Base-by-base conservation (phyloP, 352 stramenopile species). In the Elongisporangium senticosum region DNA sequence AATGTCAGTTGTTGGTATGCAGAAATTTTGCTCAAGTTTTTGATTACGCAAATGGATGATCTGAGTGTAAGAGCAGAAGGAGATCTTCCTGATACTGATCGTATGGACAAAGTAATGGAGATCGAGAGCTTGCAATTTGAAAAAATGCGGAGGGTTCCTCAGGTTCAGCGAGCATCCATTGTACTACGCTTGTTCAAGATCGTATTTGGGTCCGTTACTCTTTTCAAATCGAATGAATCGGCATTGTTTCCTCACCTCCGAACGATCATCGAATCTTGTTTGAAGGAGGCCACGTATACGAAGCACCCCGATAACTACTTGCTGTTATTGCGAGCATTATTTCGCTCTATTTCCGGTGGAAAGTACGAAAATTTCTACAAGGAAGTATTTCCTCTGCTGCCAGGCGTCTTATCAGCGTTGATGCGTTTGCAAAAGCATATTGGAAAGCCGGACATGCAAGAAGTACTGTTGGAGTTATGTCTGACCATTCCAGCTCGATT, bases 321-420 rank as follows among this genome's bases (percentile, higher is more conserved):
- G 59, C 84, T 98, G 54, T 75, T 98, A 26, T 68, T 99, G 23
- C 83, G 95, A 5, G 86, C 90, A 6, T 71, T 99, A 15, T 99
- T 99, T 67, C 83, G 96, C 28, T 98, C 90, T 26, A 98, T 99
- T 51, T 98, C 93, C 6, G 93, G 91, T 40, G 95, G 96, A 28
- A 99, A 99, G 64, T 98, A 99, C 72, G 97, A 99, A 73, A 95
- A 97, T 54, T 98, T 98, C 14, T 98, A 98, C 79, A 97, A 97
- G 67, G 96, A 99, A 67, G 72, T 99, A 4, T 87, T 98, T 33
- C 95, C 94, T 20, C 64, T 99, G 14, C 75, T 99, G 19, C 92
- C 96, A 4, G 86, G 87, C 3, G 77, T 98, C 23, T 63, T 99
- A 22, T 98, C 96, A 59, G 90, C 89, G 39, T 70, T 99, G 33